Evolutionary conservation across 2,329 filamentous ascomycete genomes (phyloP), one percentile per base, ranked within the genome.

Genomic region (Diaporthe capsici): DNA sequence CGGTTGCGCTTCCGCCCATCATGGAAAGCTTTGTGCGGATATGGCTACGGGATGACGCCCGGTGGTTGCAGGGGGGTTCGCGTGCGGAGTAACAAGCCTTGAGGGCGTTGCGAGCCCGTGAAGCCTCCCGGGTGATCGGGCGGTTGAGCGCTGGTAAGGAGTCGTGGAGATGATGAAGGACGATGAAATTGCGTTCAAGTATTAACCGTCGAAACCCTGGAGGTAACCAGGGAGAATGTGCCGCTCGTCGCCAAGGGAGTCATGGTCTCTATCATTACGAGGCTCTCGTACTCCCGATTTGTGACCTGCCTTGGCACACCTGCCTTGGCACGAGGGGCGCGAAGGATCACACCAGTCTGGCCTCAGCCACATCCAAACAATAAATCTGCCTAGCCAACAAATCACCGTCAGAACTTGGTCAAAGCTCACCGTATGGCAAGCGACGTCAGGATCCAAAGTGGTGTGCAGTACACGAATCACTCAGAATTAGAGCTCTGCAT

Each of bases 241-340:
- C 7, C 28, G 17, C 3, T 12, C 0, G 6, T 1, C 5, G 17
- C 15, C 63, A 37, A 37, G 28, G 42, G 10, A 7, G 31, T 20
- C 61, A 34, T 5, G 25, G 60, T 31, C 60, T 49, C 8, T 22
- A 13, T 25, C 6, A 15, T 37, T n/a, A 51, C 44, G 63, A 67
- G 3, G 42, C 15, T 42, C 39, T 63, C n/a, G 39, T 28, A 44
- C 4, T 28, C 37, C 34, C n/a, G 10, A 4, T 42, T 44, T 28
- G 9, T 4, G 25, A 25, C n/a, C 34, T 55, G n/a, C 42, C 61
- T 65, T 65, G 63, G 63, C 63, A n/a, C 28, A 25, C n/a, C 34
- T 55, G n/a, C 42, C 61, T 65, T 65, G 63, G 63, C 63, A n/a
- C 28, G 47, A 51, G 28, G n/a, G n/a, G 63, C 63, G 44, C 63